Percentiles rank a stretch among this genome's conserved stretches.
Evolutionary conservation across 495 filamentous ascomycete genomes (phyloP).

Genomic region (Annulohypoxylon bovei): DNA sequence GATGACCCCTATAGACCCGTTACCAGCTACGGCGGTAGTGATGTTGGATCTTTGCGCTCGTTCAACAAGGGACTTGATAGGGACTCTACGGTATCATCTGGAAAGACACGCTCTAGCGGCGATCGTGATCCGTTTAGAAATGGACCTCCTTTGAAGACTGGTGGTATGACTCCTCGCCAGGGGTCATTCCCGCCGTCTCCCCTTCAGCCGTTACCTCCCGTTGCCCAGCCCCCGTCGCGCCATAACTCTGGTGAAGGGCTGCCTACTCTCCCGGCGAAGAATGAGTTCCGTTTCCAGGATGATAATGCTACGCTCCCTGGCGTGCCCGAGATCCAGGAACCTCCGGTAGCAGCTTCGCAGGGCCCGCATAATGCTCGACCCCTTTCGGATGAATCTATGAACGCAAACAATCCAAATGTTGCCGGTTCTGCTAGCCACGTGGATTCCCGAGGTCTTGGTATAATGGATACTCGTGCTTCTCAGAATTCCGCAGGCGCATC

Average conservation of each 20-base stretch:
- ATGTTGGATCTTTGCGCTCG: conserved; percentile 68
- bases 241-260: conserved; percentile 18
- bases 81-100: conserved; percentile 69
- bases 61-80: conserved; percentile 63
- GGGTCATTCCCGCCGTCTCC: conserved; percentile 37
- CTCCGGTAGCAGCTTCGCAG: conserved; percentile 47
- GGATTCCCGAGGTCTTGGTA: conserved; percentile 30
- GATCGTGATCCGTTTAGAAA: conserved; percentile 18
- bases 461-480: conserved; percentile 25
- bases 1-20: conserved; percentile 89
- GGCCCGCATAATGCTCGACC: conserved; percentile 29
- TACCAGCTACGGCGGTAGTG: conserved; percentile 65
- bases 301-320: conserved; percentile 48
- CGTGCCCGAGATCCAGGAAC: conserved; percentile 50
- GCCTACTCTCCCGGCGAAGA: conserved; percentile 30
- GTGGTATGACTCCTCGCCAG: conserved; percentile 21
- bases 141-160: conserved; percentile 7
- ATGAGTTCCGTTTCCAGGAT: conserved; percentile 45
- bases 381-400: conserved; percentile 33
- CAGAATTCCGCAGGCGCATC: conserved; percentile 24
- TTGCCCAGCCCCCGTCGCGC: conserved; percentile 30
- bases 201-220: conserved; percentile 41
- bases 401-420: conserved; percentile 23
- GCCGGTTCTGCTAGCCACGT: conserved; percentile 18
- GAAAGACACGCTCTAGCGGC: conserved; percentile 49